Base-by-base conservation (phyloP, 2,329 filamentous ascomycete species). In the Microthyrium microscopicum region DNA sequence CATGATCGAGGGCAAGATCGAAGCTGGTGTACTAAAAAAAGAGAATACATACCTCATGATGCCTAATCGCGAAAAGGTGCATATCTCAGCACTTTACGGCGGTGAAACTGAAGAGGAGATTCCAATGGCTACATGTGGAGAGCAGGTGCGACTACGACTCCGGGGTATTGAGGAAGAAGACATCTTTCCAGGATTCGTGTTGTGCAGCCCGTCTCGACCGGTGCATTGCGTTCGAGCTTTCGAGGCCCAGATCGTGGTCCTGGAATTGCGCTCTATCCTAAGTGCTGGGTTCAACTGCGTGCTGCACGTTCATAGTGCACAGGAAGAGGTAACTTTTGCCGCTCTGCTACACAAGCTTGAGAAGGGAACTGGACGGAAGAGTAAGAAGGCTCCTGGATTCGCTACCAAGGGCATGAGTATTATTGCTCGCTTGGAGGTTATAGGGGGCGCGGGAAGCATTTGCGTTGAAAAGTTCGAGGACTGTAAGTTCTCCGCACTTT, bases 151-250 rank as follows among this genome's bases (percentile, higher is more conserved):
- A 37, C 62, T 95, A 46, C 81, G 89, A 43, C 70, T 98, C 45
- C 80, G 89, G 49, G 89, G 89, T 46, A 79, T 92, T 11, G 91
- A 98, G 62, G 89, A 98, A 60, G 91, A 98, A 60, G 89, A 98
- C 45, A 82, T 98, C 45, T 62, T 87, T 42, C 87, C 87, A 1
- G 89, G 89, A 6, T 98, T 94, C 53, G 91, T 98, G 40, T 70
- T 98, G 33, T 95, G 89, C 64, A 92, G 84, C 20, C 81, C 83
- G 13, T 92, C 91, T 65, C 77, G 89, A 44, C 71, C 89, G 20
- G 89, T 95, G 16, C 83, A 98, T 62, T 87, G 76, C 49, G 91
- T 98, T 24, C 61, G 68, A 33, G 65, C 76, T 31, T 98, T 98
- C 46, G 91, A 98, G 60, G 91, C 89, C 18, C 38, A 38, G 30